Base-by-base conservation (phyloP, 176 grass and related monocot genomes). In the Musa beccarii region DNA sequence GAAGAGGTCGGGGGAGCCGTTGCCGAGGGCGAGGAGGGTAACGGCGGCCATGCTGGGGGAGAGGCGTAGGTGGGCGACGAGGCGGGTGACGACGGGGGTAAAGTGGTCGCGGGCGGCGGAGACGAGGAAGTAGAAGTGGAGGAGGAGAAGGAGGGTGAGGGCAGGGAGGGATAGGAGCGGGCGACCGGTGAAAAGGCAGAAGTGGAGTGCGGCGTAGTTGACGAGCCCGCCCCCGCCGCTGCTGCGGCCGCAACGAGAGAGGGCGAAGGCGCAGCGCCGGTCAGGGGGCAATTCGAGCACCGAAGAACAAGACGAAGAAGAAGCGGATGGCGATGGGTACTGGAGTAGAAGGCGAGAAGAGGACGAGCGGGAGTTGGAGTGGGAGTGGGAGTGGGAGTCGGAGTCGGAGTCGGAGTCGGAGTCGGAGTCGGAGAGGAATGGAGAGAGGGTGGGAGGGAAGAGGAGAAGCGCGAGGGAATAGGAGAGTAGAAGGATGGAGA, bases 21-120 rank as follows among this genome's bases (percentile, higher is more conserved):
- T 96, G 11, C 93, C 93, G 53, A 96, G 81, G 56, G 93, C 87
- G 12, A 96, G 93, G 59, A 96, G 93, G n/a, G 93, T 96, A 25
- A 87, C 93, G 69, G 89, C 93, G 70, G 93, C 87, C 90, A 92
- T 92, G 71, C 86, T 89, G 0, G 93, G 87, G 19, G 93, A 92
- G 53, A 96, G 79, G 25, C 93, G 86, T 19, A 96, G 89, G 25
- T 74, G 79, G 52, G 68, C 11, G 20, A 84, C 84, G 71, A 96
- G 85, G 80, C 81, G 87, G 15, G 90, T 81, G 17, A 90, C 90
- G 6, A 81, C 81, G 0, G 90, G 93, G n/a, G 87, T 81, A 85
- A 96, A 92, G 86, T 79, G 83, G 1, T 75, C 51, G 0, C 85
- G 81, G 19, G 87, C 93, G 5, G 87, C 67, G 28, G 80, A 26